Evolutionary conservation across 1,284 basidiomycete species (phyloP).

Genomic region (Sporisorium reilianum): DNA sequence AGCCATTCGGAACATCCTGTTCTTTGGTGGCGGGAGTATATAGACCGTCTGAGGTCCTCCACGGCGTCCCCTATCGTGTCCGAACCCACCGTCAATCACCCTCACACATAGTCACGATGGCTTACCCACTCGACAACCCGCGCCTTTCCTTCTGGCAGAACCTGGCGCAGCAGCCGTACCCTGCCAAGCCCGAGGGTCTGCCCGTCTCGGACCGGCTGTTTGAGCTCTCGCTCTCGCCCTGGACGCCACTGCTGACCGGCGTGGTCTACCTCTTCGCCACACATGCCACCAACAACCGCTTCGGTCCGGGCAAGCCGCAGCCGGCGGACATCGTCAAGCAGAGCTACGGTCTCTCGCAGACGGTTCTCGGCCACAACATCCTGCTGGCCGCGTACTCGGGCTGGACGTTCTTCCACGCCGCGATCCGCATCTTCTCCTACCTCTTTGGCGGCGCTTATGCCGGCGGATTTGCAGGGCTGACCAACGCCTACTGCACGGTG

Average conservation of each 20-base stretch:
- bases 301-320: slow-evolving; percentile 48
- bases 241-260: slow-evolving; percentile 35
- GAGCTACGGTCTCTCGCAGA: slow-evolving; percentile 39
- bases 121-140: slow-evolving; percentile 48
- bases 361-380: slow-evolving; percentile 67
- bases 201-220: slow-evolving; percentile 46
- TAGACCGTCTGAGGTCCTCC: neutral
- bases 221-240: slow-evolving; percentile 49
- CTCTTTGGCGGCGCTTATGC: slow-evolving; percentile 28
- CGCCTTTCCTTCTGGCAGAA: slow-evolving; percentile 35
- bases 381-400: slow-evolving; percentile 63
- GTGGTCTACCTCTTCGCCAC: slow-evolving; percentile 54
- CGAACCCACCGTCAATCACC: too few relatives aligned
- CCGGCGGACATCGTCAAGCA: slow-evolving; percentile 54
- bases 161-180: slow-evolving; percentile 46
- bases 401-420: slow-evolving; percentile 59
- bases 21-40: neutral
- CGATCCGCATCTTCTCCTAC: slow-evolving; percentile 40
- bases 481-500: slow-evolving; percentile 68
- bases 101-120: slow-evolving; percentile 12
- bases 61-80: too few relatives aligned
- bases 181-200: slow-evolving; percentile 51
- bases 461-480: slow-evolving; percentile 52
- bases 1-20: too few relatives aligned
- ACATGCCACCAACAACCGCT: slow-evolving; percentile 45